Conservation (phyloP, 2,329 filamentous ascomycete genomes). For the Chalaropsis thielavioides region DNA sequence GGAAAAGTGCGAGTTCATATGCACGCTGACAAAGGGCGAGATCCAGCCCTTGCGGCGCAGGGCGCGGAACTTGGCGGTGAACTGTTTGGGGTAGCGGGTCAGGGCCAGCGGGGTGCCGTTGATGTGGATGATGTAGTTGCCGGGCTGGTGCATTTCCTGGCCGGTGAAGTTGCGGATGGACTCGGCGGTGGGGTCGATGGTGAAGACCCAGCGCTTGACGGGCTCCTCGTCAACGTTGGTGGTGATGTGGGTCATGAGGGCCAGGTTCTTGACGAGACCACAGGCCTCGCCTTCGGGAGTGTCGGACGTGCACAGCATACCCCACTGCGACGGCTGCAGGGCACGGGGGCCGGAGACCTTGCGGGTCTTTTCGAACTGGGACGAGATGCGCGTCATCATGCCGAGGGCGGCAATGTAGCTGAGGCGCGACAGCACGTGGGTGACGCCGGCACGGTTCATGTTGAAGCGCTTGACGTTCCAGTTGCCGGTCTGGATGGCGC, state of each 20-base stretch:
- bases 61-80: slow-evolving; percentile 70
- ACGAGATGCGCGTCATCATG: slow-evolving; percentile 98
- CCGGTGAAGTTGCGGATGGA: slow-evolving; percentile 57
- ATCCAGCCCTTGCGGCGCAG: slow-evolving; percentile 81
- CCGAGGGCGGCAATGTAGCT: slow-evolving; percentile 94
- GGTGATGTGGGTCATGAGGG: slow-evolving; percentile 97
- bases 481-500: slow-evolving; percentile 92
- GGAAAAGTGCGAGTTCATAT: slow-evolving; percentile 83
- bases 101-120: slow-evolving; percentile 90
- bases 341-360: slow-evolving; percentile 94
- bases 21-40: slow-evolving; percentile 91
- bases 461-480: slow-evolving; percentile 97
- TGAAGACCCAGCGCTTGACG: slow-evolving; percentile 72
- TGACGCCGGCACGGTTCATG: slow-evolving; percentile 95
- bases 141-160: slow-evolving; percentile 70
- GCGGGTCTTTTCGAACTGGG: slow-evolving; percentile 96
- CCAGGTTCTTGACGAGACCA: slow-evolving; percentile 93
- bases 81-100: slow-evolving; percentile 72
- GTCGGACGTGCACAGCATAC: slow-evolving; percentile 94
- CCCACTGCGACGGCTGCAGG: slow-evolving; percentile 91
- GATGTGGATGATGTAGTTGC: slow-evolving; percentile 80
- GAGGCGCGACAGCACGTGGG: slow-evolving; percentile 84
- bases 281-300: slow-evolving; percentile 98
- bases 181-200: slow-evolving; percentile 71
- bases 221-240: slow-evolving; percentile 90